phyloP scores from a whole-genome alignment of 345 rosid genomes.

The Draba incana region DNA sequence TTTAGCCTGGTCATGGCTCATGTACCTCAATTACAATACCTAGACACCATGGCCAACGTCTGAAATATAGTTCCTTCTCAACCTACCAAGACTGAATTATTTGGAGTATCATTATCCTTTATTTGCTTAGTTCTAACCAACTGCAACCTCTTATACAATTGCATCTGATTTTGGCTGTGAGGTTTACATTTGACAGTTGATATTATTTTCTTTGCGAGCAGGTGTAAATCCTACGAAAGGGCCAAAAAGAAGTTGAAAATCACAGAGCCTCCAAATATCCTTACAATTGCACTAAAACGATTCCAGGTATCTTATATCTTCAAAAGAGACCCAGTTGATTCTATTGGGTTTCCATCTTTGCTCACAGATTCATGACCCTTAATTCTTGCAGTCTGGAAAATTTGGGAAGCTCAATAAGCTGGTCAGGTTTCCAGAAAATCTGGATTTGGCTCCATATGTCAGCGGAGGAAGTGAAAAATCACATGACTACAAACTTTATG shows the following conservation, averaged over 20 bases:
- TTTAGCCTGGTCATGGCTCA: constrained; percentile 5
- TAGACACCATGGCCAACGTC: constrained; percentile 2
- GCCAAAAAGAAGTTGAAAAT: constrained; percentile 91
- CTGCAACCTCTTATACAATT: constrained; percentile 6
- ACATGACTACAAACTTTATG: constrained; percentile 86
- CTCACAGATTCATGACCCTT: constrained; percentile 31
- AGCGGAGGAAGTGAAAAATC: constrained; percentile 80
- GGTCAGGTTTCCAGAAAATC: constrained; percentile 77
- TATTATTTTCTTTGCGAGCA: constrained; percentile 36
- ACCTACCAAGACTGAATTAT: constrained; percentile 6
- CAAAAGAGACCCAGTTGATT: constrained; percentile 8
- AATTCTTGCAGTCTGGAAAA: constrained; percentile 77
- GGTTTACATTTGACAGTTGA: constrained; percentile 11
- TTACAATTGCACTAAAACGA: constrained; percentile 94
- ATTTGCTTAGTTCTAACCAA: constrained; percentile 23
- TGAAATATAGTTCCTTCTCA: constrained; percentile 2
- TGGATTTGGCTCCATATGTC: constrained; percentile 90
- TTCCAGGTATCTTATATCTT: constrained; percentile 67
- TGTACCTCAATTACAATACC: constrained; percentile 12
- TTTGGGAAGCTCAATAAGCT: constrained; percentile 93
- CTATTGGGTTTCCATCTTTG: constrained; percentile 19
- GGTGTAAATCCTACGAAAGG: constrained; percentile 86
- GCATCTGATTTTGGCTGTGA: constrained; percentile 1
- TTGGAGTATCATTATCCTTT: constrained; percentile 2
- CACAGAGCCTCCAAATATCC: constrained; percentile 89